Base-by-base conservation (phyloP, 352 stramenopile species). In the Lagenidium sp. region DNA sequence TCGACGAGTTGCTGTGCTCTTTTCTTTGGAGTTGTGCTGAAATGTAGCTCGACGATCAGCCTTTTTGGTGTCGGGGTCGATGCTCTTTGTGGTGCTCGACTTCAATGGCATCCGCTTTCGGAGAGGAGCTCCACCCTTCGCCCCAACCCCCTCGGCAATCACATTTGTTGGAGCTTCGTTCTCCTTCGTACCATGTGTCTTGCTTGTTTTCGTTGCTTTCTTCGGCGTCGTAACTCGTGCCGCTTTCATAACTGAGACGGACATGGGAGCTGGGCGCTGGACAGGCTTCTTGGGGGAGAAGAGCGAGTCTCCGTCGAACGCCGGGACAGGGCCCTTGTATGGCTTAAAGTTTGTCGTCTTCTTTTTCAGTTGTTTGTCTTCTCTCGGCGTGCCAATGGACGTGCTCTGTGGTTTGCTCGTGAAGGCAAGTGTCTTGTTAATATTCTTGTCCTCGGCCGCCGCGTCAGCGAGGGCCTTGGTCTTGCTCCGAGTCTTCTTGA, bases 261-360 rank as follows among this genome's bases (percentile, higher is more conserved):
- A 31, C 46, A 53, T 63, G 10, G 54, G 57, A 6, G 56, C 44
- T 21, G 62, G 55, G 2, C 50, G 64, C 12, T 53, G 38, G 11
- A 53, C 40, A 22, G 57, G 55, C 18, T 57, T 59, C 40, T 73
- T 78, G 6, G 74, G 71, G 18, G 74, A 65, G 60, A 83, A 87
- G 13, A 69, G 55, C 15, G 74, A 79, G n/a, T 84, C 66, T 2
- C 76, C 70, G 10, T 61, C 60, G 48, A 70, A 70, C 12, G 69
- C 54, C 13, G 76, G 76, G 40, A 89, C 41, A 2, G 71, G 73
- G 1, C 76, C 76, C 26, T 45, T 73, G 54, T 89, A 82, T n/a
- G 76, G 76, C 43, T 72, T 85, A 57, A 82, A 88, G 38, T 19
- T 48, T 28, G 44, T 21, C 12, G 13, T 28, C 12, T 47, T 29